Evolutionary conservation across 805 yeast genomes (phyloP).

Genomic region (Ogataea glucozyma): DNA sequence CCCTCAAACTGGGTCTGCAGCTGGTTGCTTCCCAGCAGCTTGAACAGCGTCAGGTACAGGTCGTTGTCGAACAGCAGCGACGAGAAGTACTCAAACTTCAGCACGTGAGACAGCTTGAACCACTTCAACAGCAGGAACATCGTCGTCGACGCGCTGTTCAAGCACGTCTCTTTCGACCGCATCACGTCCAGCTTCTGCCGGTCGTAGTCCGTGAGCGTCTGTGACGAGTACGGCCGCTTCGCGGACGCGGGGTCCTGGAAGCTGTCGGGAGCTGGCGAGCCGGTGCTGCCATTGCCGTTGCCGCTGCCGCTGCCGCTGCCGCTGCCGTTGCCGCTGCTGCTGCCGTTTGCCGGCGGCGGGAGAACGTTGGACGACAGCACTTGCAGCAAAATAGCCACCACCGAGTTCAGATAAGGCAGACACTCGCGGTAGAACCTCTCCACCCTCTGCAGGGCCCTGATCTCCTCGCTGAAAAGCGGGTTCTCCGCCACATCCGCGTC

Average conservation of each 20-base stretch:
- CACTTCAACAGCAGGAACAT: conserved; percentile 61
- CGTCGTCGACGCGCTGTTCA: conserved; percentile 59
- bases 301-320: too few species aligned
- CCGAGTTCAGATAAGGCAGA: conserved; percentile 58
- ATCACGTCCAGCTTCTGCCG: conserved; percentile 52
- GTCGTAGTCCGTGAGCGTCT: conserved; percentile 24
- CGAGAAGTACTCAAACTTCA: conserved; percentile 75
- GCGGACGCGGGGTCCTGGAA: conserved; percentile 3
- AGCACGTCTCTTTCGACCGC: conserved; percentile 60
- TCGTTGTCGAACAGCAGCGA: conserved; percentile 75
- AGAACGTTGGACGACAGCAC: conserved; percentile 54
- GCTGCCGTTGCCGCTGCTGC: too few species aligned
- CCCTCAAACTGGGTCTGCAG: conserved; percentile 28
- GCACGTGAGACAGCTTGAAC: conserved; percentile 75
- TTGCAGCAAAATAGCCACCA: conserved; percentile 64
- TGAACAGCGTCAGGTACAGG: conserved; percentile 43
- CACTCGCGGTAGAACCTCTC: conserved; percentile 58
- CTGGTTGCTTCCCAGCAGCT: conserved; percentile 34
- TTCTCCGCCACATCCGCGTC: conserved; percentile 33
- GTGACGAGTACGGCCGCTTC: conserved; percentile 25
- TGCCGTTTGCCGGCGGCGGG: conserved; percentile 21
- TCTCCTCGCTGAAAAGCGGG: conserved; percentile 40
- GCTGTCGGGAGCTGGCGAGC: conserved; percentile 10
- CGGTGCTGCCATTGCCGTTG: conserved; percentile 29
- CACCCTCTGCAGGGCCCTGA: conserved; percentile 50